Conservation (phyloP, 768 basidiomycete genomes). For the Lactifluus hygrophoroides region DNA sequence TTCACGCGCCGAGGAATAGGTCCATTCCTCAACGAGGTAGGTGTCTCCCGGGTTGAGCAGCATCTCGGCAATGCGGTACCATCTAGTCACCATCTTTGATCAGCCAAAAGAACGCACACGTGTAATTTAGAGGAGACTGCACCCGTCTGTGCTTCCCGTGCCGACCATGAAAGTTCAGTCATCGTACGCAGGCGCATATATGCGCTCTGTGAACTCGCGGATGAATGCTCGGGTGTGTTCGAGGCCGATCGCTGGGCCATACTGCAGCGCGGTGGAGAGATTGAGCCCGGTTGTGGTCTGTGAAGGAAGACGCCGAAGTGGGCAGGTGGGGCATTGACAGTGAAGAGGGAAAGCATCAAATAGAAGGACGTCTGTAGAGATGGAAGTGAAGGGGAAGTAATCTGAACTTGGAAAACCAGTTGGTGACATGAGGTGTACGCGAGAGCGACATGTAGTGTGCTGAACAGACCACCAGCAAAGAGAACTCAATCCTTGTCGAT, state of each 20-base stretch:
- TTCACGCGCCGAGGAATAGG: constrained; percentile 54
- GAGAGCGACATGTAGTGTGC: background rate
- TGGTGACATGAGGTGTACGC: background rate
- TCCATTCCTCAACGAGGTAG: constrained; percentile 59
- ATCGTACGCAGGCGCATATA: constrained; percentile 51
- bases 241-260: constrained; percentile 45
- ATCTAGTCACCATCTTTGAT: constrained; percentile 24
- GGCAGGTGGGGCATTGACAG: constrained; percentile 23
- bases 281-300: constrained; percentile 45
- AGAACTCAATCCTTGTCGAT: constrained; percentile 49
- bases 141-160: constrained; percentile 65
- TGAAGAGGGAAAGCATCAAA: constrained; percentile 45
- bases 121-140: background rate
- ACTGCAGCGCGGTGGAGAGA: constrained; percentile 62
- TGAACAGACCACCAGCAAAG: constrained; percentile 57
- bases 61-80: constrained; percentile 49
- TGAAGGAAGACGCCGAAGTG: constrained; percentile 37
- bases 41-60: constrained; percentile 61
- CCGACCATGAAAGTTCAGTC: constrained; percentile 52
- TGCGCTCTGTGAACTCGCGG: constrained; percentile 43
- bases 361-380: constrained; percentile 47
- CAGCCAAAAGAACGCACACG: background rate
- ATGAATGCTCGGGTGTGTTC: constrained; percentile 49
- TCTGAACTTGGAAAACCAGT: constrained; percentile 56
- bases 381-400: constrained; percentile 60